phyloP scores from a whole-genome alignment of 2,329 filamentous ascomycete genomes.

The Cladosporium colombiae region DNA sequence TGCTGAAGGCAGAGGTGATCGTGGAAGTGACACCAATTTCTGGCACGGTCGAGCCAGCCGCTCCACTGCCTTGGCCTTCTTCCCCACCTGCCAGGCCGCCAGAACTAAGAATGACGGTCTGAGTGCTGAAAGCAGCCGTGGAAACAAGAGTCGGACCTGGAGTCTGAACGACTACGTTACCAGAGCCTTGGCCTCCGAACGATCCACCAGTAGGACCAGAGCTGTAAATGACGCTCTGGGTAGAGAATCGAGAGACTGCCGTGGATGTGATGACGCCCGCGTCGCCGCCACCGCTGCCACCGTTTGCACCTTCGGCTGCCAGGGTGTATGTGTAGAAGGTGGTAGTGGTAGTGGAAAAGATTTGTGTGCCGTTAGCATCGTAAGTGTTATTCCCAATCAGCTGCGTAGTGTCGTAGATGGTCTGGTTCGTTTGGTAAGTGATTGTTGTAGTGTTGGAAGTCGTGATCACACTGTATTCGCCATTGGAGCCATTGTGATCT shows the following conservation, averaged over 20 bases:
- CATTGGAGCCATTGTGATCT: constrained; percentile 23
- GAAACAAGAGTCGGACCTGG: constrained; percentile 19
- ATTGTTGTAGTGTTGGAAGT: constrained; percentile 25
- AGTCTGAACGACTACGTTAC: constrained; percentile 6
- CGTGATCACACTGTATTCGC: constrained; percentile 24
- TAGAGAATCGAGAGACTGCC: constrained; percentile 10
- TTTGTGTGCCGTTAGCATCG: constrained; percentile 27
- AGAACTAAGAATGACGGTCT: constrained; percentile 25
- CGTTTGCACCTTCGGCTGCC: constrained; percentile 21
- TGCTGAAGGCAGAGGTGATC: not conserved
- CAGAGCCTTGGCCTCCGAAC: constrained; percentile 13
- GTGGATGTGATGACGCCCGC: constrained; percentile 28
- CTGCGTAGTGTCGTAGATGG: constrained; percentile 27
- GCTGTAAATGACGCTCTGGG: constrained; percentile 16
- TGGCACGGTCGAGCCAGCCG: constrained; percentile 20
- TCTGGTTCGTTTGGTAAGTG: constrained; percentile 19
- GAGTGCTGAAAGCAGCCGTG: constrained; percentile 25
- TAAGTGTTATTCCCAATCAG: constrained; percentile 29
- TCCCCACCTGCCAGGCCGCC: constrained; percentile 22
- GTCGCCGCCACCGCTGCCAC: constrained; percentile 25
- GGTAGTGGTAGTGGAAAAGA: constrained; percentile 30
- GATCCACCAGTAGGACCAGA: constrained; percentile 13
- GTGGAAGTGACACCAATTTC: constrained; percentile 14
- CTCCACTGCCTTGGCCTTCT: constrained; percentile 15
- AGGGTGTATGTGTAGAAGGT: constrained; percentile 27